phyloP scores from a whole-genome alignment of 345 rosid species.

The Citrus trifoliata region DNA sequence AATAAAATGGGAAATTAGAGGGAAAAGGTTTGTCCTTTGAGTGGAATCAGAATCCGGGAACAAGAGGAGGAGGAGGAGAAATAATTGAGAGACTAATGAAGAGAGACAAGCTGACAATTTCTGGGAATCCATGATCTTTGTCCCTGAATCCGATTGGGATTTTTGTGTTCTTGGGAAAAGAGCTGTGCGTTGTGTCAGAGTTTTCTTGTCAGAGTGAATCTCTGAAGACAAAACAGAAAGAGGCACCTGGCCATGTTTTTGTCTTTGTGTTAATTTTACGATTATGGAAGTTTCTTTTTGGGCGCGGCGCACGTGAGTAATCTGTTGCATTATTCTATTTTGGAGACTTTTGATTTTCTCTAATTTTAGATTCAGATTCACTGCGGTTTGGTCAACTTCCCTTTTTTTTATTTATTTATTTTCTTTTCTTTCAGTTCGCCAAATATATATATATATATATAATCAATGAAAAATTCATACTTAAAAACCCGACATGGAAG shows the following conservation, averaged over 20 bases:
- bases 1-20: slow-evolving; percentile 36
- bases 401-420: too few species aligned
- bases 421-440: too few species aligned
- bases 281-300: slow-evolving; percentile 10
- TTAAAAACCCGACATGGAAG: too few species aligned
- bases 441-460: too few species aligned
- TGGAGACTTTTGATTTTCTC: background rate
- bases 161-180: slow-evolving; percentile 33
- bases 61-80: slow-evolving; percentile 35
- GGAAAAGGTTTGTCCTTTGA: slow-evolving; percentile 20
- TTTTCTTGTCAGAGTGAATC: slow-evolving; percentile 12
- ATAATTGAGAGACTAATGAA: slow-evolving; percentile 42
- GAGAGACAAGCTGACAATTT: slow-evolving; percentile 52
- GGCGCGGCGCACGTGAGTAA: slow-evolving; percentile 5
- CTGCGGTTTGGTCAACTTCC: background rate
- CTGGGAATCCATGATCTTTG: slow-evolving; percentile 44
- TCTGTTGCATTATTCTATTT: background rate
- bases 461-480: too few species aligned
- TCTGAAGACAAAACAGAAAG: slow-evolving; percentile 13
- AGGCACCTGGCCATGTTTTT: slow-evolving; percentile 20
- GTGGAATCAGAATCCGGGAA: slow-evolving; percentile 24
- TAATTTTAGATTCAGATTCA: background rate
- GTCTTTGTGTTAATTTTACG: background rate
- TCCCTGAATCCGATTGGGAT: slow-evolving; percentile 9
- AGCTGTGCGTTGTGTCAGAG: slow-evolving; percentile 29